Evolutionary conservation across 2,329 filamentous ascomycete species (phyloP), one percentile per base, ranked within the genome.

Genomic region (Trichophyton equinum): DNA sequence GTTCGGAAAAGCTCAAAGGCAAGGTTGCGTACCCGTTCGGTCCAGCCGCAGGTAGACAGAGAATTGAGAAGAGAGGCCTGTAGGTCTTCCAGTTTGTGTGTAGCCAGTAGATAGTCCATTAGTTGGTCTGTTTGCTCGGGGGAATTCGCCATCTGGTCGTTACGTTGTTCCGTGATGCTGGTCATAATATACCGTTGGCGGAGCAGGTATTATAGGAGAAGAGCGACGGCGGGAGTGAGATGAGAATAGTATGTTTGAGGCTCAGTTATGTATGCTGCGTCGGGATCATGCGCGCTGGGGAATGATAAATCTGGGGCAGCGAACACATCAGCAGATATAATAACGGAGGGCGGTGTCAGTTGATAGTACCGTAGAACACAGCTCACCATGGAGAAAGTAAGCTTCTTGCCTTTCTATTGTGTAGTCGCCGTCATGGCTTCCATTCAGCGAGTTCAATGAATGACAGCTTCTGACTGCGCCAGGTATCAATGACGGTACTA

Each of bases 31-130:
- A 86, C 75, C 30, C 76, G 75, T 66, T 82, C 77, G 47, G 80
- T 79, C 82, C 82, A 86, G 65, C 82, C 82, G n/a, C 75, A 72
- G 59, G 80, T 76, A 66, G 82, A 78, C 9, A 85, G 76, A 22
- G 78, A 77, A 67, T 82, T 77, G 62, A 79, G 75, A 27, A 85
- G 75, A 1, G 77, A 76, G 42, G 73, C 67, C 67, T 84, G 81
- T 49, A 86, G 81, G 67, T 79, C 78, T 67, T 78, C 76, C 65
- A 85, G 79, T 60, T 79, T 77, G 67, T 75, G 73, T 38, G 75
- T 74, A 63, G 73, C 69, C 57, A 77, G 74, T 46, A 83, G 78
- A 47, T 74, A 77, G 68, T 72, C 68, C 68, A 77, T 68, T 66
- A 72, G 68, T 63, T 71, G 67, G 62, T 70, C 68, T 69, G 74